Evolutionary conservation across 2,329 filamentous ascomycete species (phyloP), one percentile per base, ranked within the genome.

Genomic region (Triangularia verruculosa): DNA sequence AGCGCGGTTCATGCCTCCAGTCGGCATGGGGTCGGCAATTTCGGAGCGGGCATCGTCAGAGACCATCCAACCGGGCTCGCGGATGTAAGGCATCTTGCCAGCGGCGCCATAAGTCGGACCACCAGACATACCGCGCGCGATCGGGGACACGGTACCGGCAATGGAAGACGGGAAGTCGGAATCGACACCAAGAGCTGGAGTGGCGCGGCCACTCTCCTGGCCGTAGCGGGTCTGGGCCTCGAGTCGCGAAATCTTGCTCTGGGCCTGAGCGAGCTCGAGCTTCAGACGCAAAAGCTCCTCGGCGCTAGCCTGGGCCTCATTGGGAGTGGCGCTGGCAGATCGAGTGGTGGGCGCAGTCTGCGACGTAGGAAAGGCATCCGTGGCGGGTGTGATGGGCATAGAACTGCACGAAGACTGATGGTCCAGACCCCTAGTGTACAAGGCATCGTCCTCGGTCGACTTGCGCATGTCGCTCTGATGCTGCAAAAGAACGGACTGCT

Each of bases 241-340:
- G 72, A 93, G 86, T 62, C 85, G 87, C 54, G 83, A 84, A 71
- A 93, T 90, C 71, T 88, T 85, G 73, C 82, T 87, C 65, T 90
- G 86, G 34, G 90, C 89, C 66, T 87, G 82, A 52, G 88, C 88
- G 59, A 94, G 83, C 76, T 93, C 86, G 59, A 87, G 77, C 78
- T 90, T 91, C 63, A 93, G 80, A 59, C 85, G 86, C 64, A 86
- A 77, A 27, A 93, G 77, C 73, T 92, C 89, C 28, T 86, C 84
- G 30, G 78, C 77, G 59, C 77, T 74, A 12, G 65, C 63, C 56
- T 75, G 73, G 61, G 71, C 70, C 51, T 82, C 80, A 27, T 82
- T 79, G 7, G 82, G 74, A 7, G 76, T 75, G 43, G 79, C 78
- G 71, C 83, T 88, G 24, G 84, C 79, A 47, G 84, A 79, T 39